A percentile compares a stretch with the other conserved stretches of the same genome.
Evolutionary conservation across 116 monocot species (phyloP).

Genomic region (Phalaenopsis hybrid): DNA sequence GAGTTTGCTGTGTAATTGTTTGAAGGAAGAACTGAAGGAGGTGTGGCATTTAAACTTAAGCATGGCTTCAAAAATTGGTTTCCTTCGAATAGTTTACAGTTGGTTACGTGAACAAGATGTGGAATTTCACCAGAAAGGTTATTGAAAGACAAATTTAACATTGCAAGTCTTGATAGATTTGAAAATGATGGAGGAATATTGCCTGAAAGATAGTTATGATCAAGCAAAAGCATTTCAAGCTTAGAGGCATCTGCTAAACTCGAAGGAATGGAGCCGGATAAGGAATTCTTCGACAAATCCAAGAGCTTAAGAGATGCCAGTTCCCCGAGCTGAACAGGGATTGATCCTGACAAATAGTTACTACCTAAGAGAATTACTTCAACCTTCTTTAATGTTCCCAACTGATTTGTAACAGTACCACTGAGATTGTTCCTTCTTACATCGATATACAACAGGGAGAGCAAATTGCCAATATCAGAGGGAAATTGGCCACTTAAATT

Average conservation of each 20-base stretch:
- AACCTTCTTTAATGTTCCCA: conserved; percentile 16
- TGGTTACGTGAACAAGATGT: conserved; percentile 12
- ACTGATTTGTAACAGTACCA: conserved; percentile 19
- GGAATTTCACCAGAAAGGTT: conserved; percentile 60
- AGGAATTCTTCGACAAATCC: conserved; percentile 46
- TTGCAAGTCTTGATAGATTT: conserved; percentile 22
- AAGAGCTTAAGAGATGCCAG: conserved; percentile 29
- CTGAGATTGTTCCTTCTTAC: conserved; percentile 30
- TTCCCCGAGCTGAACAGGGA: conserved; percentile 32
- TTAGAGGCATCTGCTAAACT: conserved; percentile 24
- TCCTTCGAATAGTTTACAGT: conserved; percentile 40
- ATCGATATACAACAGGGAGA: conserved; percentile 25
- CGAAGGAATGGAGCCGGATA: conserved; percentile 37
- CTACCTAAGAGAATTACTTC: conserved; percentile 21
- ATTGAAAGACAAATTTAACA: conserved; percentile 58
- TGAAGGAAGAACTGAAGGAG: conserved; percentile 9
- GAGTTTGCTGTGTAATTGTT: background rate
- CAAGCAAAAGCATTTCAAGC: conserved; percentile 32
- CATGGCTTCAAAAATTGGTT: conserved; percentile 43
- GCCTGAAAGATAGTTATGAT: conserved; percentile 47
- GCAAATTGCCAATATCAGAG: conserved; percentile 17
- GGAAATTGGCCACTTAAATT: conserved; percentile 27
- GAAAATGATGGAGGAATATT: conserved; percentile 36
- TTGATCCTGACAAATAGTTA: conserved; percentile 34
- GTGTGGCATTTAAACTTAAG: conserved; percentile 1